Conservation (phyloP, 768 basidiomycete genomes). For the Hypholoma fasciculare region DNA sequence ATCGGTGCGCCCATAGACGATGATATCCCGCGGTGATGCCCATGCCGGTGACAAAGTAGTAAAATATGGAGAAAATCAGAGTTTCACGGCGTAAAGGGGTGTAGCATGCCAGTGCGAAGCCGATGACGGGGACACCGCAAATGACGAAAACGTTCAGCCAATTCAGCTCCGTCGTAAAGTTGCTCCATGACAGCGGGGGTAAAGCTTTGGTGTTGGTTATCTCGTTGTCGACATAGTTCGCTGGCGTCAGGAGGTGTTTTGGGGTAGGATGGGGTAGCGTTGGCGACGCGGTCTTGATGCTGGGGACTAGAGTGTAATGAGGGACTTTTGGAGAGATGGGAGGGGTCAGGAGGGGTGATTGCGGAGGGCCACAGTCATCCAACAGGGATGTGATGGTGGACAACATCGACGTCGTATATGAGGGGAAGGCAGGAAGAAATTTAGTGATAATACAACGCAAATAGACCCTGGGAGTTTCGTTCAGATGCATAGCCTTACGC, state of each 20-base stretch:
- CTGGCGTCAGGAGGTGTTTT: constrained; percentile 50
- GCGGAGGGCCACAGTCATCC: background rate
- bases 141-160: constrained; percentile 79
- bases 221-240: constrained; percentile 80
- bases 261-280: constrained; percentile 41
- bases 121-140: constrained; percentile 69
- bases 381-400: background rate
- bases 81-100: constrained; percentile 76
- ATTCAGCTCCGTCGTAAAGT: constrained; percentile 64
- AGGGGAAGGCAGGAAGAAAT: background rate
- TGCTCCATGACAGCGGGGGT: constrained; percentile 66
- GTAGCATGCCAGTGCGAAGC: constrained; percentile 68
- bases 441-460: background rate
- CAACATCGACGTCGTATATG: no score
- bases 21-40: constrained; percentile 96
- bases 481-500: background rate
- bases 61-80: constrained; percentile 43
- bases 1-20: constrained; percentile 94
- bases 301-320: background rate
- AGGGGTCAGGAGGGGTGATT: background rate
- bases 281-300: background rate
- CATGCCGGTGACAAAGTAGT: constrained; percentile 57
- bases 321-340: background rate
- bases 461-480: background rate
- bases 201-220: constrained; percentile 65